A percentile compares a stretch with the other conserved stretches of the same genome.
Evolutionary conservation across 306 rosid species (phyloP).

Genomic region (Ochetophila trinervis): DNA sequence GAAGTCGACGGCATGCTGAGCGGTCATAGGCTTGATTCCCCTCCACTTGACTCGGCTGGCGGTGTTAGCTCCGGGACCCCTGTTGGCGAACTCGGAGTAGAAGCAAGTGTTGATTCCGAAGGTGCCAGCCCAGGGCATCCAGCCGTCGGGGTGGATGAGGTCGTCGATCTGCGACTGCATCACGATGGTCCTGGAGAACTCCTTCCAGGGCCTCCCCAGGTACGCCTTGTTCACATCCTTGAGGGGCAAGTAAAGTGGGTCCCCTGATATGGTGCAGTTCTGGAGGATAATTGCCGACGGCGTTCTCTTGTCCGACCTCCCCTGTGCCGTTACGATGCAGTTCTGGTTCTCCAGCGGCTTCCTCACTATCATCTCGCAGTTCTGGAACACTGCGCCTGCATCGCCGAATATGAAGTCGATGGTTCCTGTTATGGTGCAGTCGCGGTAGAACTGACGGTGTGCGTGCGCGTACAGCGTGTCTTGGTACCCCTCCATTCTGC

Average conservation of each 20-base stretch:
- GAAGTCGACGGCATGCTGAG: constrained; percentile 24
- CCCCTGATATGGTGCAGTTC: constrained; percentile 47
- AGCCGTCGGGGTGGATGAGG: constrained; percentile 44
- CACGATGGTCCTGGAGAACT: constrained; percentile 52
- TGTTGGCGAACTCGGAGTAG: constrained; percentile 43
- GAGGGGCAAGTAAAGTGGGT: constrained; percentile 2
- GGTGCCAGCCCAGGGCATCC: constrained; percentile 47
- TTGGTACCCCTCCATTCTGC: constrained; percentile 53
- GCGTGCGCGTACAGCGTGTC: constrained; percentile 53
- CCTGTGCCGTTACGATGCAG: constrained; percentile 62
- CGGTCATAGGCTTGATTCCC: constrained; percentile 29
- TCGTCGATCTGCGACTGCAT: constrained; percentile 49
- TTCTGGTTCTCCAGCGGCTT: constrained; percentile 39
- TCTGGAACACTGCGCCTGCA: constrained; percentile 39
- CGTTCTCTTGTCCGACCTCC: constrained; percentile 30
- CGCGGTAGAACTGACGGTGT: constrained; percentile 54
- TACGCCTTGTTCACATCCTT: constrained; percentile 23
- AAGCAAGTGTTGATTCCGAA: constrained; percentile 32
- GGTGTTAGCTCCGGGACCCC: constrained; percentile 42
- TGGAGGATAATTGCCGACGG: constrained; percentile 46
- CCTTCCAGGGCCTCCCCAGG: constrained; percentile 71
- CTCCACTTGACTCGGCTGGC: constrained; percentile 47
- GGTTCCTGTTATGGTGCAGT: constrained; percentile 48
- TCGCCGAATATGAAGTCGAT: constrained; percentile 56
- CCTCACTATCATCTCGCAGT: constrained; percentile 49